phyloP scores from a whole-genome alignment of 2,329 filamentous ascomycete species.

The Bipolaris zeicola region DNA sequence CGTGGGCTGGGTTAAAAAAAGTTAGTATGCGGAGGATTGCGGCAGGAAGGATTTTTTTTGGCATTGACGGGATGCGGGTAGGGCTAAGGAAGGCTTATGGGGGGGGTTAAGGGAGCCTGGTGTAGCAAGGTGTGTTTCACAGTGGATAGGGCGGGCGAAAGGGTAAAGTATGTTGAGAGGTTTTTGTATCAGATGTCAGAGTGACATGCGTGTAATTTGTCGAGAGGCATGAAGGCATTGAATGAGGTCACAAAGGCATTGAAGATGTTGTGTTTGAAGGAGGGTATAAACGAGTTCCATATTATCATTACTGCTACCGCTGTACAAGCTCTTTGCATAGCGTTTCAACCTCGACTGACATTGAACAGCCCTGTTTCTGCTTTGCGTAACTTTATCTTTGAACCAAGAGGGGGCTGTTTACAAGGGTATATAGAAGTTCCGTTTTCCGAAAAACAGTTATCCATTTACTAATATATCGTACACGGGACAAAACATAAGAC shows the following conservation, averaged over 20 bases:
- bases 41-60: too few relatives aligned
- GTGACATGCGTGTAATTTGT: background rate
- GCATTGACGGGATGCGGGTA: background rate
- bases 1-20: too few relatives aligned
- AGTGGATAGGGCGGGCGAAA: background rate
- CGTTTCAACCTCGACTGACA: constrained; percentile 7
- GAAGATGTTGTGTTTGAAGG: too few relatives aligned
- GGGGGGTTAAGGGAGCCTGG: background rate
- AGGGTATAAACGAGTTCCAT: constrained; percentile 1
- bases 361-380: constrained; percentile 2
- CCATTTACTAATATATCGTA: constrained; percentile 29
- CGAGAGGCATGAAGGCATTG: background rate
- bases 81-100: too few relatives aligned
- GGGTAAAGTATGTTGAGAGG: background rate
- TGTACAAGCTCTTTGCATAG: constrained; percentile 34
- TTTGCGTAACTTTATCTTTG: constrained; percentile 12
- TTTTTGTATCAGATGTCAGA: background rate
- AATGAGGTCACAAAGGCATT: background rate
- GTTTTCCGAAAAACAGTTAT: constrained; percentile 18
- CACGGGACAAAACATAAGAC: constrained; percentile 13
- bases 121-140: background rate
- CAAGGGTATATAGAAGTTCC: constrained; percentile 8
- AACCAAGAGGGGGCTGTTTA: constrained; percentile 7
- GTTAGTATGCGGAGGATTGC: too few relatives aligned
- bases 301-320: constrained; percentile 26